phyloP scores from a whole-genome alignment of 352 stramenopile genomes.

The Aphanomyces astaci region DNA sequence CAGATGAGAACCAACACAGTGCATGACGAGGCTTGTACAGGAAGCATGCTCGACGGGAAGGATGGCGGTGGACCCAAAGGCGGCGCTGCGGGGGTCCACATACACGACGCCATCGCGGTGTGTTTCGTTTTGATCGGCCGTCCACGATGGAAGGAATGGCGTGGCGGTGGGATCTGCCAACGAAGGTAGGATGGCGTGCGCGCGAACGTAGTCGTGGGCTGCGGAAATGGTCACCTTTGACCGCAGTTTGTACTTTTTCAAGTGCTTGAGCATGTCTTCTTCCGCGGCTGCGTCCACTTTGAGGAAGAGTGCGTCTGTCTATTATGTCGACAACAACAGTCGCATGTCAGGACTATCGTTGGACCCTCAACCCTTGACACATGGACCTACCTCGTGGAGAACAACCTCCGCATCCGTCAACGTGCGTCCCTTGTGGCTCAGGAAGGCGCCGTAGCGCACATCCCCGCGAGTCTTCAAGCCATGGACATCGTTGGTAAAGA shows the following conservation, averaged over 20 bases:
- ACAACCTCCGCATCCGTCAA: constrained; percentile 72
- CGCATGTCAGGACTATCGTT: background rate
- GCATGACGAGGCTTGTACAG: no score
- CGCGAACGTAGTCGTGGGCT: constrained; percentile 41
- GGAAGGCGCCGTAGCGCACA: constrained; percentile 67
- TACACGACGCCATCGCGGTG: constrained; percentile 36
- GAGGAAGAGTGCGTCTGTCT: constrained; percentile 60
- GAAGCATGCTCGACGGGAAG: no score
- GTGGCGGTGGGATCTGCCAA: background rate
- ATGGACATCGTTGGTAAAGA: constrained; percentile 83
- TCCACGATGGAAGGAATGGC: background rate
- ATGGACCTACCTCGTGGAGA: constrained; percentile 36
- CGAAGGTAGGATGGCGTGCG: constrained; percentile 47
- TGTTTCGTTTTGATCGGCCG: background rate
- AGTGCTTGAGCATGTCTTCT: constrained; percentile 66
- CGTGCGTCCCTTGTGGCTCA: constrained; percentile 70
- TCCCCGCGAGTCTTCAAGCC: constrained; percentile 38
- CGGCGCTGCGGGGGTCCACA: constrained; percentile 47
- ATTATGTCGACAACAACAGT: no score
- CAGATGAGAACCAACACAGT: no score
- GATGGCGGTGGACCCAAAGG: constrained; percentile 60
- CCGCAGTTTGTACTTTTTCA: constrained; percentile 82
- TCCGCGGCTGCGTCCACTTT: constrained; percentile 58
- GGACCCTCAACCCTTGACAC: background rate
- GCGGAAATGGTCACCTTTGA: constrained; percentile 75